Conservation (phyloP, 345 rosid genomes). For the Sapria himalayana region DNA sequence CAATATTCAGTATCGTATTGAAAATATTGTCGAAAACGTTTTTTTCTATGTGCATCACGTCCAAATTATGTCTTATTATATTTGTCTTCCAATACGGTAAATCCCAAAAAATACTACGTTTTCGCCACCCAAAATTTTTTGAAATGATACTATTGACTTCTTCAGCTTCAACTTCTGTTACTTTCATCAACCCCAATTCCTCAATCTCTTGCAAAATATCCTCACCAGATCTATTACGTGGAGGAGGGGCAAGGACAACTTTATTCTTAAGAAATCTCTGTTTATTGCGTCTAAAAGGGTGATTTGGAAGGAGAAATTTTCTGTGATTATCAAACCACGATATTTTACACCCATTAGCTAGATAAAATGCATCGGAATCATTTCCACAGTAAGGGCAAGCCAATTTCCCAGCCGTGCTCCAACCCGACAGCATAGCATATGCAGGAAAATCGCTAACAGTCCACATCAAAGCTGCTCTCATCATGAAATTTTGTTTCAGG, state of each 20-base stretch:
- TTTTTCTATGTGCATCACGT: background rate
- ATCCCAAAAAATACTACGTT: background rate
- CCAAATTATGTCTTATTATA: background rate
- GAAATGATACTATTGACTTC: background rate
- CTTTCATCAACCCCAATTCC: background rate
- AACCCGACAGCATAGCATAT: background rate
- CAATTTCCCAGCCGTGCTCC: background rate
- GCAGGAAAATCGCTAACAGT: background rate
- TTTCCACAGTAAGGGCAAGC: background rate
- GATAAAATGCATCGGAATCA: background rate
- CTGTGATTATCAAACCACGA: background rate
- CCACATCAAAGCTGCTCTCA: background rate
- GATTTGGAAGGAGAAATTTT: background rate
- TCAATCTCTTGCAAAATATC: background rate
- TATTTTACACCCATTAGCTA: background rate
- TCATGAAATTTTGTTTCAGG: background rate
- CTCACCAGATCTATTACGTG: background rate
- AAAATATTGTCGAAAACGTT: too few relatives aligned
- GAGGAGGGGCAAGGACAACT: background rate
- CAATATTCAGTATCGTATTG: background rate
- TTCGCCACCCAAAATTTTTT: background rate
- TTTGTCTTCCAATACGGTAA: background rate
- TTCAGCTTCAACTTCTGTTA: background rate
- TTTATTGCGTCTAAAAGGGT: background rate
- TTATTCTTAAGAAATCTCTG: background rate